Evolutionary conservation across 495 filamentous ascomycete species (phyloP), one percentile per base, ranked within the genome.

Genomic region (Talaromyces thailandensis): DNA sequence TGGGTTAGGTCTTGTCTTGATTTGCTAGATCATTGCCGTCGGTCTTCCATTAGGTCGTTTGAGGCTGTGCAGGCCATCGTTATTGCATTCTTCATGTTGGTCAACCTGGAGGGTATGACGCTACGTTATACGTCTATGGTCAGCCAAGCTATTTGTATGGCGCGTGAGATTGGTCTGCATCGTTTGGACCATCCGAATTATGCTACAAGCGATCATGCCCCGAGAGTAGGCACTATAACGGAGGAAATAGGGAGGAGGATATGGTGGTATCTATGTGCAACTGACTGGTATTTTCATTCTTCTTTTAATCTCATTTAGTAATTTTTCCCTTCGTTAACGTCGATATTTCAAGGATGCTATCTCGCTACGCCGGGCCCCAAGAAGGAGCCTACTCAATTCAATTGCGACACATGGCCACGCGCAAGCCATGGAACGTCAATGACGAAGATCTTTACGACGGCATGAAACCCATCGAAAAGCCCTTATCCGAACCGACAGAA

Each of bases 251-350:
- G 74, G 40, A 62, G 79, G 45, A 71, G 80, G 52, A 66, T 81
- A 5, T 82, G 79, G 79, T 82, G 79, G 80, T 73, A 81, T 65
- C 56, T 82, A 2, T 73, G 70, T 16, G 71, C 69, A 14, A 73
- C 75, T 14, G 79, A 83, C 60, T 83, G 77, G 79, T 77, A 66
- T 61, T 66, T 59, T 8, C 26, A 25, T 23, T 58, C 7, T 31
- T n/a, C 25, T 40, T 40, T 16, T 40, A 0, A 25, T 52, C 12
- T 12, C 24, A 16, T 12, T 32, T 37, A 16, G n/a, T 37, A 4
- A n/a, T n/a, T 31, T 16, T 11, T 16, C 37, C 31, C 31, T 43
- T 40, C 16, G 8, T 1, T 26, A 6, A 37, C 16, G 1, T 16
- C 3, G 4, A 56, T 57, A 16, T 26, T 16, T 60, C 12, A n/a